Base-by-base conservation (phyloP, 2,329 filamentous ascomycete species). In the Beauveria sp. region DNA sequence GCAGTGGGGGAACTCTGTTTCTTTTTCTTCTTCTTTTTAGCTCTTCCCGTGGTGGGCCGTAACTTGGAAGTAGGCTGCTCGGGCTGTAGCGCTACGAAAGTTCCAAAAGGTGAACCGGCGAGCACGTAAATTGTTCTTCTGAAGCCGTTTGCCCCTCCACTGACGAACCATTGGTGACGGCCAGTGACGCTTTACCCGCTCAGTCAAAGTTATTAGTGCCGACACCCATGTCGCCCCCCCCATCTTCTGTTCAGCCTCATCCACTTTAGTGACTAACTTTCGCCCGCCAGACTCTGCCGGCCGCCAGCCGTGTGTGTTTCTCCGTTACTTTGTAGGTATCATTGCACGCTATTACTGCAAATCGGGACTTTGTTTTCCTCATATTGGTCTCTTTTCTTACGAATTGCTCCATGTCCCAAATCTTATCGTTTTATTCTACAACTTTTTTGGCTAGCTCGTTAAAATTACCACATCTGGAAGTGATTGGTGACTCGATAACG, bases 181-280 rank as follows among this genome's bases (percentile, higher is more conserved):
- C 12, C 34, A 38, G 34, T 38, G 34, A 38, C 34, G 34, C 12
- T 38, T 38, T 5, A 16, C 34, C 34, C 16, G 34, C 34, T 14
- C 12, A 38, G 34, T 38, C 42, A 43, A n/a, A 43, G 42, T 10
- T 43, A 20, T 43, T 20, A 43, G 42, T 43, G 42, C 42, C 31
- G 31, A 34, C 31, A 34, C 12, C 31, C 31, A 34, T 34, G 31
- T 34, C 45, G 5, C 10, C 46, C 46, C 45, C 22, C 34, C 52
- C 42, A 18, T 43, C n/a, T 20, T 10, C 53, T 26, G 24, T 45
- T 16, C 40, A 38, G 6, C n/a, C 48, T 38, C 34, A 50, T 28
- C 58, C 58, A 60, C 58, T 60, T 26, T 48, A 14, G 58, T 60
- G 58, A 60, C 58, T 60, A 60, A 60, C 57, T 52, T 46, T 43